phyloP scores from a whole-genome alignment of 2,329 filamentous ascomycete species.

The Colletotrichum cereale region DNA sequence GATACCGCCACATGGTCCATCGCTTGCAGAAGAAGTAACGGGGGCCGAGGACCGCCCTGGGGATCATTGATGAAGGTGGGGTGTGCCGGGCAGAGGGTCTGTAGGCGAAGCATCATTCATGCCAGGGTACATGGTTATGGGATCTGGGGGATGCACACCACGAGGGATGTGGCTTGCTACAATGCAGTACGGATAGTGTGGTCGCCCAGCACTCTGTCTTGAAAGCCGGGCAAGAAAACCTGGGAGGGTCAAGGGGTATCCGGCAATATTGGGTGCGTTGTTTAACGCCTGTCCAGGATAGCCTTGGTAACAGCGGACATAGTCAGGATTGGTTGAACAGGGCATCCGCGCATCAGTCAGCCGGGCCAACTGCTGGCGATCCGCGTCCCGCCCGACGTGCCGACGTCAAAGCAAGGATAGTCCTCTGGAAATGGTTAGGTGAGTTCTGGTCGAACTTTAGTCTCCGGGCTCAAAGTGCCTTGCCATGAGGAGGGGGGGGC shows the following conservation, averaged over 20 bases:
- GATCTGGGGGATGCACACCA: slow-evolving; percentile 6
- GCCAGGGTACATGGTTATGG: slow-evolving; percentile 4
- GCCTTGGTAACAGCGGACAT: slow-evolving; percentile 17
- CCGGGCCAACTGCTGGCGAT: slow-evolving; percentile 22
- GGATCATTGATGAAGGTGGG: slow-evolving; percentile 18
- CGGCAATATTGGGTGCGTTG: slow-evolving; percentile 27
- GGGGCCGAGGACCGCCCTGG: slow-evolving; percentile 5
- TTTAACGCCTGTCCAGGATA: slow-evolving; percentile 22
- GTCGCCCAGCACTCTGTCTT: slow-evolving; percentile 5
- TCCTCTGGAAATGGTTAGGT: not conserved
- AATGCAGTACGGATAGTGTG: too few relatives aligned
- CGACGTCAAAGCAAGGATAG: slow-evolving; percentile 29
- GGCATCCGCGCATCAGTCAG: slow-evolving; percentile 12
- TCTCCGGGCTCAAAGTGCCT: not conserved
- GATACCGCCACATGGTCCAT: not conserved
- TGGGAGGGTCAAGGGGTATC: slow-evolving; percentile 8
- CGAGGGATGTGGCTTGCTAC: slow-evolving; percentile 4
- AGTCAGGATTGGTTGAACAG: slow-evolving; percentile 19
- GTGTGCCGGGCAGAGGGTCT: slow-evolving; percentile 20
- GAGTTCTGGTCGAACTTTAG: not conserved
- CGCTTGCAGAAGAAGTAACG: slow-evolving; percentile 14
- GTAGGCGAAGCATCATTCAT: slow-evolving; percentile 16
- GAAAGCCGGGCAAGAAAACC: slow-evolving; percentile 3
- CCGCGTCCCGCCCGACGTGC: slow-evolving; percentile 36
- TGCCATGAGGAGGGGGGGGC: not conserved